Evolutionary conservation across 2,329 filamentous ascomycete genomes (phyloP).

Genomic region (Exutisphaerella laricina): DNA sequence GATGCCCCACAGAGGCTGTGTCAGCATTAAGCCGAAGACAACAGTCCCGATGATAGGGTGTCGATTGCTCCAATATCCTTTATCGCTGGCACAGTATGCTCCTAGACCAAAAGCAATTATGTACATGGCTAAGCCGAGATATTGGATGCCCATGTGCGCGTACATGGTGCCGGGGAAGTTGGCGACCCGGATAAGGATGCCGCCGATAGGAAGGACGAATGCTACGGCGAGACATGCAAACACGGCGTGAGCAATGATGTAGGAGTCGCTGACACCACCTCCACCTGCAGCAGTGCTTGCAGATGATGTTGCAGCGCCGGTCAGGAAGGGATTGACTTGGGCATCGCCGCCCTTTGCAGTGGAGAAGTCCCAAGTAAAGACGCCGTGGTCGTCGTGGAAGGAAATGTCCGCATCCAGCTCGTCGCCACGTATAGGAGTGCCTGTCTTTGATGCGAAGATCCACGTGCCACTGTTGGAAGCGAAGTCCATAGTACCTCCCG

Average conservation of each 20-base stretch:
- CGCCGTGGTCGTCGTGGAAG: slow-evolving; percentile 41
- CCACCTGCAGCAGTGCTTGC: slow-evolving; percentile 6
- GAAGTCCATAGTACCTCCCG: slow-evolving; percentile 48
- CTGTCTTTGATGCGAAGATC: slow-evolving; percentile 47
- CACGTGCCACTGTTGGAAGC: slow-evolving; percentile 40
- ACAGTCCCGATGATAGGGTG: slow-evolving; percentile 52
- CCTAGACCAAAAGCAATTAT: slow-evolving; percentile 49
- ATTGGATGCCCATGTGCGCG: slow-evolving; percentile 45
- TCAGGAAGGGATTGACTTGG: slow-evolving; percentile 41
- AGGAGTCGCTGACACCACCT: slow-evolving; percentile 9
- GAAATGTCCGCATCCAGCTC: slow-evolving; percentile 39
- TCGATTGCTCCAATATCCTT: slow-evolving; percentile 37
- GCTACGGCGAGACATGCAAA: slow-evolving; percentile 42
- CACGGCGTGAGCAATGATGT: slow-evolving; percentile 39
- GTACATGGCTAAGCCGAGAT: slow-evolving; percentile 44
- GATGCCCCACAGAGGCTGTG: slow-evolving; percentile 51
- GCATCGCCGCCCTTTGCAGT: slow-evolving; percentile 45
- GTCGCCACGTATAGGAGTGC: slow-evolving; percentile 46
- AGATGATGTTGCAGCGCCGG: slow-evolving; percentile 6
- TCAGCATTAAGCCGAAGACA: slow-evolving; percentile 47
- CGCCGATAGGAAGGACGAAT: slow-evolving; percentile 42
- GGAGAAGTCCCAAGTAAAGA: slow-evolving; percentile 46
- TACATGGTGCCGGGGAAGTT: slow-evolving; percentile 41
- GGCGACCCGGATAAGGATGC: slow-evolving; percentile 41
- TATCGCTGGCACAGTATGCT: slow-evolving; percentile 27